Base-by-base conservation (phyloP, 139 green algal genomes). In the Coccomyxa sp. region DNA sequence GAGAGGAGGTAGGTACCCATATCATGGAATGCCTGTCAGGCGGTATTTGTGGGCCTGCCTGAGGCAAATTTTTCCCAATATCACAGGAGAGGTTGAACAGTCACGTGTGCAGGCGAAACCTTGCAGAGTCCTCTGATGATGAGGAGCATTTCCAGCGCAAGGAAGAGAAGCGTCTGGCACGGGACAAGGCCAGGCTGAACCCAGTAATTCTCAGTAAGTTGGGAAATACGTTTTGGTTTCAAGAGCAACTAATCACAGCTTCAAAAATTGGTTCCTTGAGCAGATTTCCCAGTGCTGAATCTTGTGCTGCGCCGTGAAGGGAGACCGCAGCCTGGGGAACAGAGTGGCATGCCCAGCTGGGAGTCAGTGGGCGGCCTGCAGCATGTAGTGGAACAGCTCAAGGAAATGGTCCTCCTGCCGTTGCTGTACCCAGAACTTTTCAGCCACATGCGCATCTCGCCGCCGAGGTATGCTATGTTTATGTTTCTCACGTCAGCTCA, bases 331-430 rank as follows among this genome's bases (percentile, higher is more conserved):
- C 18, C 63, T 71, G 32, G 76, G 25, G 25, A 27, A 58, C 51
- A 71, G 57, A n/a, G 31, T 25, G 21, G 67, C 32, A 32, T 45
- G 57, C 28, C 18, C 66, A 81, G 81, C 11, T 84, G 60, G 71
- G 82, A 71, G 0, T 38, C 79, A 9, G 82, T 95, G 68, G 92
- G 91, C 0, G 92, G 92, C 31, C 80, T 92, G 71, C 67, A 83
- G 28, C 79, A 83, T 0, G 92, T 91, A 15, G 88, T 95, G 79
- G 45, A 81, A 28, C 87, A 90, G 81, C 87, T 97, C 67, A 84
- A 83, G 32, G 94, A 97, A 83, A 94, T 96, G 90, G 92, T 95
- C 68, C 79, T 98, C 81, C 90, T 98, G 81, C 95, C 95, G 18
- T 93, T 98, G 86, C 82, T 93, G 77, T 93, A 97, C 85, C 94